Evolutionary conservation across 2,329 filamentous ascomycete genomes (phyloP).

Genomic region (Diaporthe ilicicola): DNA sequence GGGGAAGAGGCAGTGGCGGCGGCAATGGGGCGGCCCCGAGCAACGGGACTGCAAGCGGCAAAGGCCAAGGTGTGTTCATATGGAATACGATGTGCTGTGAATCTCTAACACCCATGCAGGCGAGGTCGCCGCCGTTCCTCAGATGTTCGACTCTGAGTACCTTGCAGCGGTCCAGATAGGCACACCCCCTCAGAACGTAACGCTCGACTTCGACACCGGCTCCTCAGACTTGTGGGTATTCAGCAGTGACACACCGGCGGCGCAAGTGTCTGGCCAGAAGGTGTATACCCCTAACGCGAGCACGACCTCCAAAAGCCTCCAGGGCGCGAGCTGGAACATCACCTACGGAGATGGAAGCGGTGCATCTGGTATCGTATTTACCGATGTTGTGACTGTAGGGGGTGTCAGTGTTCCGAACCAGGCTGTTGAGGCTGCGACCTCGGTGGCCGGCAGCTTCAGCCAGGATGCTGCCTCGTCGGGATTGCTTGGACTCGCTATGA

Average conservation of each 20-base stretch:
- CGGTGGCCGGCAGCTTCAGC: constrained; percentile 56
- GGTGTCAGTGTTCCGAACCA: constrained; percentile 66
- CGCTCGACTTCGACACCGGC: constrained; percentile 74
- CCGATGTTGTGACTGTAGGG: constrained; percentile 69
- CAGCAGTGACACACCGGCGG: constrained; percentile 60
- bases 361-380: constrained; percentile 69
- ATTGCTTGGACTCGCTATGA: constrained; percentile 70
- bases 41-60: constrained; percentile 17
- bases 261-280: constrained; percentile 59
- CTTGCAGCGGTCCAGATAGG: constrained; percentile 69
- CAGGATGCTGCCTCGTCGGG: constrained; percentile 42
- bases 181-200: constrained; percentile 58
- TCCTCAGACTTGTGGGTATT: constrained; percentile 77
- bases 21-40: constrained; percentile 21
- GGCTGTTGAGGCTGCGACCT: constrained; percentile 69
- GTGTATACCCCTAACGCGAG: constrained; percentile 61
- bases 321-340: constrained; percentile 60
- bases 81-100: neutral
- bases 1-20: neutral
- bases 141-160: constrained; percentile 58
- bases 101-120: constrained; percentile 39
- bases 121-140: constrained; percentile 53
- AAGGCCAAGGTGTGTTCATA: constrained; percentile 31
- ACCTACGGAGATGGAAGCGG: constrained; percentile 71
- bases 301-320: constrained; percentile 52